Evolutionary conservation across 2,329 filamentous ascomycete species (phyloP), one percentile per base, ranked within the genome.

Genomic region (Arthrobotrys pseudoclavata): DNA sequence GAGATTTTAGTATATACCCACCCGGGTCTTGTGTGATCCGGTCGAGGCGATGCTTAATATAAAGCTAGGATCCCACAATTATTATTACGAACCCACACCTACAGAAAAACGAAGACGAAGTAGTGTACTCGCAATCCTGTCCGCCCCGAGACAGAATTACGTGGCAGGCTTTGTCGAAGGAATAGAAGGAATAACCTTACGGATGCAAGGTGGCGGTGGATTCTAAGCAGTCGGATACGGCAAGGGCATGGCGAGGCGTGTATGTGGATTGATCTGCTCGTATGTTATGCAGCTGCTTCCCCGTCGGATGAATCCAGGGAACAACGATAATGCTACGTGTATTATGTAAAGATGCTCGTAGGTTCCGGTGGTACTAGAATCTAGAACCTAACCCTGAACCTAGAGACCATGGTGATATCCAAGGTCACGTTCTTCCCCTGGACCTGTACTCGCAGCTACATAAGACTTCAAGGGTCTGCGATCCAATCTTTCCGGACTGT

Each of bases 111-210:
- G 26, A 22, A 20, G 29, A 24, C 10, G 20, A 42, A 26, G 12
- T 24, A 42, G 55, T 40, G 34, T 9, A 42, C 55, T 10, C n/a
- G 20, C 9, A 24, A 60, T 34, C 34, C 52, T 34, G 55, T n/a
- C 20, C 3, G 55, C n/a, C 55, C 55, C 55, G 34, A 60, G 55
- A 60, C 55, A 60, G 55, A 60, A n/a, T 60, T 60, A 60, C 55
- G 55, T 42, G 55, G 55, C 55, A 12, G 10, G 15, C 31, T 24
- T 24, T 24, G 9, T 42, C 4, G 12, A 42, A 57, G n/a, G 18
- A 42, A 24, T 18, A 42, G 34, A 26, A 42, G 34, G 15, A 40
- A 24, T 42, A 42, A 9, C 20, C 31, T 40, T 60, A 60, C 55
- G 55, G 24, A 42, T 60, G 13, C 15, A 42, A 24, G 12, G 55